These are phyloP conservation scores for Asterophora parasitica DNA, from an alignment of 768 basidiomycete genomes.

Conservation along the genomic window DNA sequence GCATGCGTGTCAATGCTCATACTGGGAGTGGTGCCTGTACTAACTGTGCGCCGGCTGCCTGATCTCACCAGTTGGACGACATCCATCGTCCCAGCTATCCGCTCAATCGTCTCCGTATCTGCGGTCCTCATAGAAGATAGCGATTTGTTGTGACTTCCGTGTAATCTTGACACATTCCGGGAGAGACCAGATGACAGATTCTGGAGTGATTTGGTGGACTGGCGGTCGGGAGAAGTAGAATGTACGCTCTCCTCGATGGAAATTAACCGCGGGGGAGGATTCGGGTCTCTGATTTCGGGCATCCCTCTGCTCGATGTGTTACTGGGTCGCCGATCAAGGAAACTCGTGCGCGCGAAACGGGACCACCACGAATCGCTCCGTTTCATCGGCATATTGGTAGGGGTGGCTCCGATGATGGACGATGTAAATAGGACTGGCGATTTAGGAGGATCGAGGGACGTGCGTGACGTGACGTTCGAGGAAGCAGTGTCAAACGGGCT, in stretches of 20 bases:
- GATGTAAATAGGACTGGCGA: conserved; percentile 28
- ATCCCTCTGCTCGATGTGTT: conserved; percentile 27
- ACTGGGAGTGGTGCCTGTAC: conserved; percentile 24
- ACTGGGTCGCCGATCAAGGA: conserved; percentile 55
- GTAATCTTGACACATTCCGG: conserved; percentile 21
- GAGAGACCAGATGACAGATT: conserved; percentile 5
- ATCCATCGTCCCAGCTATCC: conserved; percentile 62
- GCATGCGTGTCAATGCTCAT: conserved; percentile 23
- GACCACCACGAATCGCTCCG: conserved; percentile 78
- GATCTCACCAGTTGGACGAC: conserved; percentile 51
- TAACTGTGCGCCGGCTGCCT: conserved; percentile 25
- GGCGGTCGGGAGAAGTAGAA: conserved; percentile 22
- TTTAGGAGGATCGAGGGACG: conserved; percentile 22
- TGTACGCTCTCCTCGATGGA: conserved; percentile 52
- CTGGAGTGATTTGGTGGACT: conserved; percentile 14
- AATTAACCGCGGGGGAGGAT: conserved; percentile 63
- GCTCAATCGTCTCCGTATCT: conserved; percentile 64
- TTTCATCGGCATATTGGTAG: conserved; percentile 44
- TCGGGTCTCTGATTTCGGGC: conserved; percentile 73
- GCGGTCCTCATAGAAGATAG: conserved; percentile 58
- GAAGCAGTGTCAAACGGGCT: conserved; percentile 22
- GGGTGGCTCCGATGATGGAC: conserved; percentile 37
- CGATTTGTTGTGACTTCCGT: conserved; percentile 41
- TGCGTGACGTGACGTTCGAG: conserved; percentile 23
- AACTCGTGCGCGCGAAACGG: conserved; percentile 61